phyloP scores from a whole-genome alignment of 2,329 filamentous ascomycete genomes.

The Pseudofabraea citricarpa region DNA sequence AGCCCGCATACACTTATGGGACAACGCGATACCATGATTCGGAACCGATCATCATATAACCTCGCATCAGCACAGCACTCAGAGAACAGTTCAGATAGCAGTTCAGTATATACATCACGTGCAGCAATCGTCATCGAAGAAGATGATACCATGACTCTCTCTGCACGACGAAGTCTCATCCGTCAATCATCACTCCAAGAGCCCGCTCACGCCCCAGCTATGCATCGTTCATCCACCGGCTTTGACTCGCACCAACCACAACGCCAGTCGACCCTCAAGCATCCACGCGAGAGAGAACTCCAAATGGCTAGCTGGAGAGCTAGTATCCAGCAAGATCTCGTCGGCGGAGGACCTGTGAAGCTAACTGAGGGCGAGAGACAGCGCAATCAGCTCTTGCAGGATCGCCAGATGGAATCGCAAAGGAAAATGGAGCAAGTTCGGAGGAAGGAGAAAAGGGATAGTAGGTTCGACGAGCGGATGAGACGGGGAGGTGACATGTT shows the following conservation, averaged over 20 bases:
- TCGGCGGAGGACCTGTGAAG: constrained; percentile 26
- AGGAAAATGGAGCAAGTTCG: constrained; percentile 51
- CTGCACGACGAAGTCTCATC: constrained; percentile 59
- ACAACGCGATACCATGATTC: constrained; percentile 47
- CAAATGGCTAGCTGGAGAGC: constrained; percentile 64
- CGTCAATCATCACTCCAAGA: constrained; percentile 27
- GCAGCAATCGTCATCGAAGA: constrained; percentile 33
- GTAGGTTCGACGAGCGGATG: constrained; percentile 70
- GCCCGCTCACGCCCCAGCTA: constrained; percentile 3
- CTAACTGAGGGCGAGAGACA: constrained; percentile 47
- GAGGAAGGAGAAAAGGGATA: constrained; percentile 54
- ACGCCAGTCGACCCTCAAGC: constrained; percentile 40
- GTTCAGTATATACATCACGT: constrained; percentile 16
- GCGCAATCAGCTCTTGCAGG: constrained; percentile 51
- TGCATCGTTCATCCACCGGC: constrained; percentile 22
- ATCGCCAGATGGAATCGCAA: constrained; percentile 50
- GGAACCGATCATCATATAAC: constrained; percentile 19
- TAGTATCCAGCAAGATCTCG: constrained; percentile 59
- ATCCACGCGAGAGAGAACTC: constrained; percentile 43
- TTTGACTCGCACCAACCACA: constrained; percentile 54
- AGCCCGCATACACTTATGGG: constrained; percentile 43
- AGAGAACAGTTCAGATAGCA: constrained; percentile 31
- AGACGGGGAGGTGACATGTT: constrained; percentile 68
- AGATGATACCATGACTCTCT: constrained; percentile 66
- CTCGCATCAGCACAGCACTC: constrained; percentile 16